Conservation (phyloP, 345 rosid species). For the Arabidopsis arenosa region DNA sequence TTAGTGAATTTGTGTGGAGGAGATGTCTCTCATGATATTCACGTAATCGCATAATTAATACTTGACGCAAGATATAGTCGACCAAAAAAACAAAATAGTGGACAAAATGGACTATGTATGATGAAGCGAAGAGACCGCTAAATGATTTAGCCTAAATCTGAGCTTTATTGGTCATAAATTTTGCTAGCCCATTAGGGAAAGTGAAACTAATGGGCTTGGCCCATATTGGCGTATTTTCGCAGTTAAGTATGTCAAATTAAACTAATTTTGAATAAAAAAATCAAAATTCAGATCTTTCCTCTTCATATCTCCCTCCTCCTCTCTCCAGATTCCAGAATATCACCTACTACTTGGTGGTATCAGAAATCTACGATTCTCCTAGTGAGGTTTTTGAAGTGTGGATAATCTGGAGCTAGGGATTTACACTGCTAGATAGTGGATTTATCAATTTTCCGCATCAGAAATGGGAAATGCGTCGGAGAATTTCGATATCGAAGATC, state of each 20-base stretch:
- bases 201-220: constrained; percentile 14
- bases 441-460: constrained; percentile 1
- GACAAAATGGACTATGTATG: not conserved
- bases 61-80: not conserved
- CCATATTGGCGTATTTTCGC: not conserved
- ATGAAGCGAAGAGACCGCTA: not conserved
- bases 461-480: constrained; percentile 59
- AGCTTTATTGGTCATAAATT: not conserved
- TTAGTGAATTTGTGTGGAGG: constrained; percentile 43
- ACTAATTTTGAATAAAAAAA: constrained; percentile 5
- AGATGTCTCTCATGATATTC: constrained; percentile 12
- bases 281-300: constrained; percentile 1
- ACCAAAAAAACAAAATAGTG: not conserved
- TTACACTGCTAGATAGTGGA: constrained; percentile 8
- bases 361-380: not conserved
- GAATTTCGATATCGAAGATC: constrained; percentile 53
- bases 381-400: constrained; percentile 13
- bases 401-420: constrained; percentile 18
- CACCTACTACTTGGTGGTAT: not conserved
- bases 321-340: not conserved
- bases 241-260: not conserved
- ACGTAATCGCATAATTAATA: not conserved
- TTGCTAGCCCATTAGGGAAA: constrained; percentile 8
- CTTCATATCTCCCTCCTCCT: not conserved
- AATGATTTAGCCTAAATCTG: not conserved